phyloP scores from a whole-genome alignment of 2,329 filamentous ascomycete genomes.

The Fusarium paranaense region DNA sequence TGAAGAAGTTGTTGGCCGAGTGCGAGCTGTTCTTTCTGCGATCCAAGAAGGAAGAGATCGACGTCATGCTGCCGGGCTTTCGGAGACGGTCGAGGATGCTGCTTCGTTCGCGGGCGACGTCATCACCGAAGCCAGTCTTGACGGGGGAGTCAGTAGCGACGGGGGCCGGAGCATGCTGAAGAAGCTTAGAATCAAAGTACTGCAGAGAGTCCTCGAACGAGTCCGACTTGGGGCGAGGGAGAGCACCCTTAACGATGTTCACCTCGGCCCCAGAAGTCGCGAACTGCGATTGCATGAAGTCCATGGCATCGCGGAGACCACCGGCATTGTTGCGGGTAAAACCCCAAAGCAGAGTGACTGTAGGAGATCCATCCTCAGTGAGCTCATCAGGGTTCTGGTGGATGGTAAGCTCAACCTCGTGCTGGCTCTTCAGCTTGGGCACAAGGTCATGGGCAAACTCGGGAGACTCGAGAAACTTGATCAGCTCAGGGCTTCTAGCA shows the following conservation, averaged over 20 bases:
- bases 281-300: slow-evolving; percentile 88
- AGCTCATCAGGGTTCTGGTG: slow-evolving; percentile 71
- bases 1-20: slow-evolving; percentile 89
- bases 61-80: slow-evolving; percentile 94
- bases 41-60: slow-evolving; percentile 95
- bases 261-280: slow-evolving; percentile 91
- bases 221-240: slow-evolving; percentile 97
- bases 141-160: slow-evolving; percentile 89
- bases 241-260: slow-evolving; percentile 89
- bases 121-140: slow-evolving; percentile 84
- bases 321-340: slow-evolving; percentile 98
- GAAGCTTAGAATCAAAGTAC: slow-evolving; percentile 95
- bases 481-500: slow-evolving; percentile 78
- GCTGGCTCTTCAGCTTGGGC: slow-evolving; percentile 87
- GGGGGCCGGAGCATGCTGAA: slow-evolving; percentile 89
- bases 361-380: slow-evolving; percentile 68
- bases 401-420: slow-evolving; percentile 88
- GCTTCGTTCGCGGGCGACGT: slow-evolving; percentile 81
- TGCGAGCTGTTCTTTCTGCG: slow-evolving; percentile 94
- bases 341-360: slow-evolving; percentile 75
- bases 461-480: slow-evolving; percentile 83
- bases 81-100: slow-evolving; percentile 92
- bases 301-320: slow-evolving; percentile 93
- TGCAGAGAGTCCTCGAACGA: slow-evolving; percentile 97
- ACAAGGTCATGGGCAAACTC: slow-evolving; percentile 85